These are phyloP conservation scores for Fusarium piperis DNA, from an alignment of 2,329 filamentous ascomycete species.

Conservation along the genomic window DNA sequence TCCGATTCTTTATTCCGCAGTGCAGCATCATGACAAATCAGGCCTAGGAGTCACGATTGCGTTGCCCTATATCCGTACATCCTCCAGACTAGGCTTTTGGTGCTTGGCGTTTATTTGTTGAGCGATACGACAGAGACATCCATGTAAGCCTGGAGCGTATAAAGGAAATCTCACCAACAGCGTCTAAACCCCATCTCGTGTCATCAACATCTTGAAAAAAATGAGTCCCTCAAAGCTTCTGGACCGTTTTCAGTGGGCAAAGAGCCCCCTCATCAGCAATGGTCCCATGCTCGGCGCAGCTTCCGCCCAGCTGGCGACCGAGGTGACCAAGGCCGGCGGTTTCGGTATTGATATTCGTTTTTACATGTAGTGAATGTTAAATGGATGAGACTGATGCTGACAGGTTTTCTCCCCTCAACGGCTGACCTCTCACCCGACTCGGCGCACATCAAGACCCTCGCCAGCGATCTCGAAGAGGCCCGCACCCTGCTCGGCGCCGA, in stretches of 20 bases:
- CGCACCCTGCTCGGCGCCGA: constrained; percentile 40
- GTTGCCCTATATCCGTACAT: not conserved
- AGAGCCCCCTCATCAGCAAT: constrained; percentile 47
- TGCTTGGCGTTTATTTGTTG: not conserved
- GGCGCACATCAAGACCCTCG: constrained; percentile 46
- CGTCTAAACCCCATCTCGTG: not conserved
- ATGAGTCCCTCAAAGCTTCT: constrained; percentile 42
- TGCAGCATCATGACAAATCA: constrained; percentile 28
- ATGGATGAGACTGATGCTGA: not conserved
- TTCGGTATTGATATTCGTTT: constrained; percentile 43
- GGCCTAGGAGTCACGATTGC: not conserved
- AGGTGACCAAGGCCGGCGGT: constrained; percentile 52
- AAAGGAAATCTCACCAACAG: not conserved
- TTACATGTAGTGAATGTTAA: not conserved
- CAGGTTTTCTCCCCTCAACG: constrained; percentile 48
- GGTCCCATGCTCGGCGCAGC: constrained; percentile 51
- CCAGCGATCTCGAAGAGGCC: constrained; percentile 45
- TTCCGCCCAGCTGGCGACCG: constrained; percentile 47
- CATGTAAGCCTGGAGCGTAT: not conserved
- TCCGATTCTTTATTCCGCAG: not conserved
- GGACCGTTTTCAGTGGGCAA: constrained; percentile 45
- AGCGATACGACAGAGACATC: not conserved
- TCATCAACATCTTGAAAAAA: not conserved
- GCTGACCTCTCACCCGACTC: constrained; percentile 45
- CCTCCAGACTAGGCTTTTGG: not conserved